Conservation (phyloP, 2,329 filamentous ascomycete species). For the Trichocomaceae sp. region DNA sequence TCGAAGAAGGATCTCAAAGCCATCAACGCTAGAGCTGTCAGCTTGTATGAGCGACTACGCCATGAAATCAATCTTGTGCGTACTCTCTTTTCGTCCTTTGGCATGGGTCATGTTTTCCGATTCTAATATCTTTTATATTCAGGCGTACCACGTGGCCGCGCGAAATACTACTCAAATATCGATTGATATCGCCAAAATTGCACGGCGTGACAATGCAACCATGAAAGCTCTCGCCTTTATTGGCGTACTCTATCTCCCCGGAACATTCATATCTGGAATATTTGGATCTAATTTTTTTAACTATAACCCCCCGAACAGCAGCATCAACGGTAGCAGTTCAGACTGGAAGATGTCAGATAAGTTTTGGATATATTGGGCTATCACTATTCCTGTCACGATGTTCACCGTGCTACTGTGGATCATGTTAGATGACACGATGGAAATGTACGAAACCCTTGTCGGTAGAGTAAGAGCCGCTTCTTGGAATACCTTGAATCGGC, state of each 20-base stretch:
- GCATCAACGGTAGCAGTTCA: not conserved
- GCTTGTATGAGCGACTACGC: slow-evolving; percentile 7
- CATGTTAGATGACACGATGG: slow-evolving; percentile 5
- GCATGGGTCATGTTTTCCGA: not conserved
- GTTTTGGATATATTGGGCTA: slow-evolving; percentile 13
- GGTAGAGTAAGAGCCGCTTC: not conserved
- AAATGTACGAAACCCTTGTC: slow-evolving; percentile 3
- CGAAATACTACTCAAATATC: slow-evolving; percentile 9
- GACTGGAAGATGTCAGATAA: slow-evolving; percentile 12
- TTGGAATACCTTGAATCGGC: not conserved
- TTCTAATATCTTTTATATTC: not conserved
- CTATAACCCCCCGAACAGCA: slow-evolving; percentile 3
- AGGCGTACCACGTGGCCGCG: slow-evolving; percentile 5
- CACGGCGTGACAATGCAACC: slow-evolving; percentile 11
- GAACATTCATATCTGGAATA: slow-evolving; percentile 11
- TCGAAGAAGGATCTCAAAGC: slow-evolving; percentile 7
- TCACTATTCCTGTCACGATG: slow-evolving; percentile 11
- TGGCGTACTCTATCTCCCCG: slow-evolving; percentile 11
- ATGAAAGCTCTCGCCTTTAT: slow-evolving; percentile 10
- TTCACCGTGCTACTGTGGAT: slow-evolving; percentile 6
- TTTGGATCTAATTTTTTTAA: slow-evolving; percentile 11
- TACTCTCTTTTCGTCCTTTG: not conserved
- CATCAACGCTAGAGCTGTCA: slow-evolving; percentile 5
- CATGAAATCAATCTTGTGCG: slow-evolving; percentile 11
- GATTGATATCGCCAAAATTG: slow-evolving; percentile 4